phyloP scores from a whole-genome alignment of 2,329 filamentous ascomycete species.

The Leptographium procerum region DNA sequence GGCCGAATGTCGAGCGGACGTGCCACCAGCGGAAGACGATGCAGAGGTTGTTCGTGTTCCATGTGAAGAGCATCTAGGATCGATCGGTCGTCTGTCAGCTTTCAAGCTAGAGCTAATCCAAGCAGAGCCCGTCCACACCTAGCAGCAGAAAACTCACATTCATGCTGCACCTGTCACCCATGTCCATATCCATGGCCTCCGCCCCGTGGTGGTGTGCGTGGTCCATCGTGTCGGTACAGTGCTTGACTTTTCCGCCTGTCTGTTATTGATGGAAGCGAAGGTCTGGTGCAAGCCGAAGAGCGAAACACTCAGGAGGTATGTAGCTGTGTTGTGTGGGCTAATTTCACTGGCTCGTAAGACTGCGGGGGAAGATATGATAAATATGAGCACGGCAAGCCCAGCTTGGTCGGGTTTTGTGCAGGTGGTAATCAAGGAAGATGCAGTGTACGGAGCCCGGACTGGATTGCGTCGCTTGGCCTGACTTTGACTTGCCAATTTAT shows the following conservation, averaged over 20 bases:
- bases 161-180: constrained; percentile 71
- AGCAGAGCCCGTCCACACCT: neutral
- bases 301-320: neutral
- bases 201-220: constrained; percentile 34
- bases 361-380: neutral
- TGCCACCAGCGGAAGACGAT: constrained; percentile 93
- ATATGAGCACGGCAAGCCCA: neutral
- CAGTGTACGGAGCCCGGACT: neutral
- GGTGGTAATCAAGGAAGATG: neutral
- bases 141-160: constrained; percentile 56
- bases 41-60: constrained; percentile 87
- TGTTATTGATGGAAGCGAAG: neutral
- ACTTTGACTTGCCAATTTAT: too few species aligned
- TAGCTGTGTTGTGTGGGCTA: too few species aligned
- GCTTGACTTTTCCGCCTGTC: neutral
- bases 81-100: neutral
- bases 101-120: neutral
- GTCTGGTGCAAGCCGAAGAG: neutral
- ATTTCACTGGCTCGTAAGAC: constrained; percentile 7
- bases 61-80: constrained; percentile 89
- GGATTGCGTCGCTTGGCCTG: neutral
- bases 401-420: neutral
- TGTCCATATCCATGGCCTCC: constrained; percentile 44
- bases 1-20: constrained; percentile 59
- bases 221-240: constrained; percentile 26